Evolutionary conservation across 2,329 filamentous ascomycete genomes (phyloP), one percentile per base, ranked within the genome.

Genomic region (Penicillium sp.): DNA sequence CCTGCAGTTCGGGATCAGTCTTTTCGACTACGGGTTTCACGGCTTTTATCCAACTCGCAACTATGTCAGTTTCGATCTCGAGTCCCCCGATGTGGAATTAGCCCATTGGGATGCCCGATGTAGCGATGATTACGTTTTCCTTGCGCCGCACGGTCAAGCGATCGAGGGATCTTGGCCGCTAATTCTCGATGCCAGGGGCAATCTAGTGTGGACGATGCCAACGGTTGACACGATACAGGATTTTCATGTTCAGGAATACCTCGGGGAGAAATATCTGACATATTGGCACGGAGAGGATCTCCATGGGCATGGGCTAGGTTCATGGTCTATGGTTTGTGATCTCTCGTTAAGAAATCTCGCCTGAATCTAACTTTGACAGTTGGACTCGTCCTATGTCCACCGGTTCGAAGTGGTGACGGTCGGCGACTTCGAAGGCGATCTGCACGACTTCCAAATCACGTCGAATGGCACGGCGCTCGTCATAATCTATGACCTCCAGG

Each of bases 391-490:
- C 9, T 55, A 55, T 40, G 12, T 18, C 8, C 20, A 47, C 18
- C 16, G 12, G 11, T 55, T 18, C 30, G 28, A 20, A 38, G 26
- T 38, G 12, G 24, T 12, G 28, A 24, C 20, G 5, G 43, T 33
- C 16, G 20, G 42, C 18, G 42, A 35, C 18, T 21, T 21, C 26
- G 43, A 33, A 0, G 69, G 57, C 11, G 78, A 80, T 58, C 59
- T 77, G 12, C 74, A 79, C 56, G 77, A 79, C 54, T 78, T 78
- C 40, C 66, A 64, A 9, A 74, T 80, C 56, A 79, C 76, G 0
- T 56, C 60, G 5, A 62, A 77, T 16, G 70, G 71, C 21, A 79
- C 76, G 0, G 74, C 74, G 1, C 56, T 80, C 3, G 63, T 79
- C 16, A 69, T 71, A 0, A 65, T 74, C 16, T 79, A 78, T 50